Evolutionary conservation across 768 basidiomycete genomes (phyloP).

Genomic region (Hirschioporus abietinus): DNA sequence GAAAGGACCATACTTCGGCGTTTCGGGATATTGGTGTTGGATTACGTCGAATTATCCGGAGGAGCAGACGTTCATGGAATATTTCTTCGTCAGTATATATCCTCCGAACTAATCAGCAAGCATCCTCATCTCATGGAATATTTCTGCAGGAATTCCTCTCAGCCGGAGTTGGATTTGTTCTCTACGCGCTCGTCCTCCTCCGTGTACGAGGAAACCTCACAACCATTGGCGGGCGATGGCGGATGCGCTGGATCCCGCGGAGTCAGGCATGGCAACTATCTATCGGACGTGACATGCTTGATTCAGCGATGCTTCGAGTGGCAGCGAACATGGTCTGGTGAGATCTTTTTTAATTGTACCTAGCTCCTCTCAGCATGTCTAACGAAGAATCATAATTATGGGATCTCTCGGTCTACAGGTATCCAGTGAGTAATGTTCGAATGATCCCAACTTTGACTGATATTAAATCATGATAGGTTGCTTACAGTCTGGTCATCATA

Average conservation of each 20-base stretch:
- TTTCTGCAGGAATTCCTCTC: slow-evolving; percentile 28
- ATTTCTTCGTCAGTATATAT: slow-evolving; percentile 34
- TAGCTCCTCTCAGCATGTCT: background rate
- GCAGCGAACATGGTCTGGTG: slow-evolving; percentile 31
- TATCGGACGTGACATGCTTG: slow-evolving; percentile 27
- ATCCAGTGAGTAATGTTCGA: slow-evolving; percentile 8
- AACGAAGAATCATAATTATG: background rate
- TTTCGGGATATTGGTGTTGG: slow-evolving; percentile 41
- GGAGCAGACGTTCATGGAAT: slow-evolving; percentile 36
- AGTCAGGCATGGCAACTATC: slow-evolving; percentile 28
- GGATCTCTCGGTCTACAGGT: slow-evolving; percentile 3
- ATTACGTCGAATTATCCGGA: slow-evolving; percentile 35
- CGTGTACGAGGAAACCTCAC: slow-evolving; percentile 33
- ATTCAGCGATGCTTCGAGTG: slow-evolving; percentile 26
- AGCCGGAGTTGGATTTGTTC: slow-evolving; percentile 25
- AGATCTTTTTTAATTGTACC: background rate
- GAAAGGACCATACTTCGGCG: slow-evolving; percentile 38
- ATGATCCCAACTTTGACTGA: background rate
- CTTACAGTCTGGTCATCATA: slow-evolving; percentile 24
- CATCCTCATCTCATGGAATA: background rate
- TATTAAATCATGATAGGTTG: slow-evolving; percentile 16
- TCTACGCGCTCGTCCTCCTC: slow-evolving; percentile 30
- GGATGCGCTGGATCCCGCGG: slow-evolving; percentile 25
- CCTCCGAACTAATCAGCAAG: background rate
- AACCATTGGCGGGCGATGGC: slow-evolving; percentile 21